phyloP scores from a whole-genome alignment of 164 flowering plant species.

The Tetrastigma voinierianum region DNA sequence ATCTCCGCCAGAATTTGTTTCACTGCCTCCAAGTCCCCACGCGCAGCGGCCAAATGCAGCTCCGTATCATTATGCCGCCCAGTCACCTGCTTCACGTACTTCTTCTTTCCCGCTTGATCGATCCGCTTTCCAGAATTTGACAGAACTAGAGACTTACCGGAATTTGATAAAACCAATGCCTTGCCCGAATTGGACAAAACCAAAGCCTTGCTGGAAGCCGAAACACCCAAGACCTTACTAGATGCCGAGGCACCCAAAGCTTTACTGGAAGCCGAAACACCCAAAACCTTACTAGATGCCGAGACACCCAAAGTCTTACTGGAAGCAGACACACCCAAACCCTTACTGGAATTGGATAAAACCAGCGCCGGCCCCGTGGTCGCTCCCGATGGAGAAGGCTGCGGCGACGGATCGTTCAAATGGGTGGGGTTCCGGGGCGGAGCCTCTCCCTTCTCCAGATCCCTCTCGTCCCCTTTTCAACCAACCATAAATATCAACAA shows the following conservation, averaged over 20 bases:
- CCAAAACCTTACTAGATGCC: slow-evolving; percentile 22
- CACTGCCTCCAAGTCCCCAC: slow-evolving; percentile 63
- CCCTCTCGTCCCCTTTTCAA: slow-evolving; percentile 30
- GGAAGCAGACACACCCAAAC: slow-evolving; percentile 31
- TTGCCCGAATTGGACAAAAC: slow-evolving; percentile 37
- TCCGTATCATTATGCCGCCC: slow-evolving; percentile 84
- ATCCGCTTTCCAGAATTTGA: slow-evolving; percentile 74
- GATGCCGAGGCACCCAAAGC: slow-evolving; percentile 31
- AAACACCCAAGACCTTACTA: slow-evolving; percentile 28
- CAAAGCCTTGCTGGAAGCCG: slow-evolving; percentile 56
- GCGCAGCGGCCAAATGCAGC: slow-evolving; percentile 75
- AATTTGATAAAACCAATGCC: slow-evolving; percentile 29
- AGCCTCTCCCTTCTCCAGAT: slow-evolving; percentile 37
- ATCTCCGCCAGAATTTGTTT: slow-evolving; percentile 62
- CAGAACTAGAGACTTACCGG: slow-evolving; percentile 29
- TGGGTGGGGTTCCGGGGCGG: slow-evolving; percentile 2
- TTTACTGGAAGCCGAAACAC: slow-evolving; percentile 35
- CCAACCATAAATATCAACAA: not conserved
- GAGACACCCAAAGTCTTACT: slow-evolving; percentile 34
- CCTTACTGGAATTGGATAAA: slow-evolving; percentile 2
- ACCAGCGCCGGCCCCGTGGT: slow-evolving; percentile 1
- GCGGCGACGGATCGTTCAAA: slow-evolving; percentile 5
- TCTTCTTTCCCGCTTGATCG: slow-evolving; percentile 59
- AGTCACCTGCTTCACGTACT: slow-evolving; percentile 88
- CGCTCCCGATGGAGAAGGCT: slow-evolving; percentile 6